Percentiles rank a stretch among this genome's conserved stretches.
Conservation (phyloP, 2,329 filamentous ascomycete genomes). For the Claviceps cyperi region DNA sequence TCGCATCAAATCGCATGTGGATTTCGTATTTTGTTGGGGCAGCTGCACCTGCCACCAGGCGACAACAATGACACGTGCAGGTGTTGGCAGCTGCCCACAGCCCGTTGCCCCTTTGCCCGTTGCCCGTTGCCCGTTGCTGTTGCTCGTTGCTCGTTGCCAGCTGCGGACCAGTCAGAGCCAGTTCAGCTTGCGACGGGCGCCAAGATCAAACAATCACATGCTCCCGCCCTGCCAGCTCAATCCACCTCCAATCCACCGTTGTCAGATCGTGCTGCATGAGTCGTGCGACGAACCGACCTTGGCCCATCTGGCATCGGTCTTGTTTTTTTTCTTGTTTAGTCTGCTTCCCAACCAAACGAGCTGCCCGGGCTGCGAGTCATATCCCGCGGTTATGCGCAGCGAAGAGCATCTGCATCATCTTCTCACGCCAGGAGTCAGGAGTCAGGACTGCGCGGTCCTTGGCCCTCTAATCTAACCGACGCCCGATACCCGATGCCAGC, state of each 20-base stretch:
- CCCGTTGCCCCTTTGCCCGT: neutral
- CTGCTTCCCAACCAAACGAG: neutral
- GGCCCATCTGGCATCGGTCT: neutral
- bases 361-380: neutral
- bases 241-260: neutral
- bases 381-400: neutral
- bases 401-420: neutral
- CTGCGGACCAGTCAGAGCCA: neutral
- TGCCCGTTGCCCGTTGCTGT: neutral
- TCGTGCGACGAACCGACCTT: neutral
- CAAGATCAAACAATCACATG: neutral
- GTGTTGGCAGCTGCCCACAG: neutral
- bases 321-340: neutral
- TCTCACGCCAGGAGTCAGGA: neutral
- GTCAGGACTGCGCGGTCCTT: neutral
- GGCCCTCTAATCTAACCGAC: neutral
- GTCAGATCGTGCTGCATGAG: neutral
- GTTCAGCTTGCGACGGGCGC: neutral
- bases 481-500: neutral
- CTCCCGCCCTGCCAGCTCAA: neutral
- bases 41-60: neutral
- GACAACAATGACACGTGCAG: neutral
- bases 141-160: neutral
- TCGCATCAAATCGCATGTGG: neutral
- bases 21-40: neutral